Conservation (phyloP, 2,329 filamentous ascomycete species). For the Davidsoniella virescens region DNA sequence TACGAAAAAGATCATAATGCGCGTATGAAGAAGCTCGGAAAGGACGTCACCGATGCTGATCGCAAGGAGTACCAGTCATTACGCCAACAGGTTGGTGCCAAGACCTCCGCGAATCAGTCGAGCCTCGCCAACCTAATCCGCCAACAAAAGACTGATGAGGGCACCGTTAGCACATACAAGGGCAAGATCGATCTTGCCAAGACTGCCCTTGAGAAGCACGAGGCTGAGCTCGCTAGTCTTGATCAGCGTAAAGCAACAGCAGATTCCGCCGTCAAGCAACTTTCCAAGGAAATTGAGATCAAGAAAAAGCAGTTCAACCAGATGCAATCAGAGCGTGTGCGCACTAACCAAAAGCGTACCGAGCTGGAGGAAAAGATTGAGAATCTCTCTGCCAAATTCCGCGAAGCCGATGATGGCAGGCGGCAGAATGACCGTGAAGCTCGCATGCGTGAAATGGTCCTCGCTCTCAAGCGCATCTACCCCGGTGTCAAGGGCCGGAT, state of each 20-base stretch:
- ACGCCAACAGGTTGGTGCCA: constrained; percentile 68
- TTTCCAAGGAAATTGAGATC: constrained; percentile 59
- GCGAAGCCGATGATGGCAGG: constrained; percentile 69
- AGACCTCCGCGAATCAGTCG: constrained; percentile 63
- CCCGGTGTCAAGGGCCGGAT: constrained; percentile 83
- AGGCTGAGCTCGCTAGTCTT: constrained; percentile 53
- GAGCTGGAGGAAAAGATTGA: constrained; percentile 87
- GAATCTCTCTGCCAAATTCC: constrained; percentile 62
- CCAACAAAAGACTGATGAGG: constrained; percentile 79
- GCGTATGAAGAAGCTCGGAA: constrained; percentile 70
- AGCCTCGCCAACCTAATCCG: constrained; percentile 76
- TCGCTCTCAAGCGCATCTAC: constrained; percentile 75
- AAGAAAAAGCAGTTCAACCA: constrained; percentile 89
- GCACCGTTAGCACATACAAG: constrained; percentile 76
- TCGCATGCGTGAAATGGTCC: constrained; percentile 66
- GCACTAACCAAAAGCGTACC: constrained; percentile 64
- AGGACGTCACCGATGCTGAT: constrained; percentile 70
- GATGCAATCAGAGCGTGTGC: constrained; percentile 66
- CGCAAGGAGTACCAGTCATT: constrained; percentile 79
- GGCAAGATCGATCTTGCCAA: constrained; percentile 71
- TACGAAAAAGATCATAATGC: constrained; percentile 83
- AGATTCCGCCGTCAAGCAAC: constrained; percentile 46
- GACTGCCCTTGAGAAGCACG: constrained; percentile 55
- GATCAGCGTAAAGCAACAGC: constrained; percentile 50
- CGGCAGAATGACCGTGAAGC: constrained; percentile 73